These are phyloP conservation scores for Rhodosporidiobolus sp. DNA, from an alignment of 768 basidiomycete species.

Conservation along the genomic window DNA sequence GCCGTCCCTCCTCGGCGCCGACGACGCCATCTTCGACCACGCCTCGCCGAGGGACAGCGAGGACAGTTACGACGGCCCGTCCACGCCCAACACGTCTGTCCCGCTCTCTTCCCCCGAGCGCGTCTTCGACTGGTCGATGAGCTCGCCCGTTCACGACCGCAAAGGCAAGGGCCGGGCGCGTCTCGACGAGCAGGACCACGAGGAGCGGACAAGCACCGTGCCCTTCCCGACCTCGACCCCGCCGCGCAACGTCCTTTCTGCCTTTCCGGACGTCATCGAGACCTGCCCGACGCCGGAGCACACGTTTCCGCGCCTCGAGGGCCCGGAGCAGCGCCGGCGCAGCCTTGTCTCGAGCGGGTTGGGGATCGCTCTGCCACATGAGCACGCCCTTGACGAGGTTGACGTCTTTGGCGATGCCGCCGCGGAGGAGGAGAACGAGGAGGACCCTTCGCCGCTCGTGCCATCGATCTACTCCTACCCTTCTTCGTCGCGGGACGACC, in stretches of 20 bases:
- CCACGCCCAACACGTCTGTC: constrained; percentile 10
- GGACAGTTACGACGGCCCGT: not conserved
- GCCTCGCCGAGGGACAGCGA: not conserved
- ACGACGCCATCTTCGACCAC: not conserved
- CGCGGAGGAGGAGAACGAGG: not conserved
- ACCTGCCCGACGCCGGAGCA: constrained; percentile 11
- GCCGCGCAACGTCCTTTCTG: not conserved
- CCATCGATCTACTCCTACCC: not conserved
- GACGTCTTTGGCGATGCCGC: no score
- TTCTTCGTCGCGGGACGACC: not conserved
- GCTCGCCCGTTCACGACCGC: not conserved
- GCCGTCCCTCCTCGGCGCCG: not conserved
- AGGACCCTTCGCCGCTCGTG: not conserved
- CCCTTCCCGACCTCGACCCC: constrained; percentile 1
- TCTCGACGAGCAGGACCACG: not conserved
- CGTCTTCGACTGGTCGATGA: not conserved
- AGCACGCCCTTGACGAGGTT: not conserved
- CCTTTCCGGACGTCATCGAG: constrained; percentile 6
- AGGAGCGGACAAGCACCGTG: no score
- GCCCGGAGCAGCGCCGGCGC: not conserved
- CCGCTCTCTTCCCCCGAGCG: not conserved
- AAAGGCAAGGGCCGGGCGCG: constrained; percentile 10
- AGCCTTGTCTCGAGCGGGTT: constrained; percentile 6
- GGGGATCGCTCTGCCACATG: not conserved
- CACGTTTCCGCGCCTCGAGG: not conserved